These are phyloP conservation scores for Leishmania tarentolae DNA, from an alignment of 208 protist genomes.

Conservation along the genomic window DNA sequence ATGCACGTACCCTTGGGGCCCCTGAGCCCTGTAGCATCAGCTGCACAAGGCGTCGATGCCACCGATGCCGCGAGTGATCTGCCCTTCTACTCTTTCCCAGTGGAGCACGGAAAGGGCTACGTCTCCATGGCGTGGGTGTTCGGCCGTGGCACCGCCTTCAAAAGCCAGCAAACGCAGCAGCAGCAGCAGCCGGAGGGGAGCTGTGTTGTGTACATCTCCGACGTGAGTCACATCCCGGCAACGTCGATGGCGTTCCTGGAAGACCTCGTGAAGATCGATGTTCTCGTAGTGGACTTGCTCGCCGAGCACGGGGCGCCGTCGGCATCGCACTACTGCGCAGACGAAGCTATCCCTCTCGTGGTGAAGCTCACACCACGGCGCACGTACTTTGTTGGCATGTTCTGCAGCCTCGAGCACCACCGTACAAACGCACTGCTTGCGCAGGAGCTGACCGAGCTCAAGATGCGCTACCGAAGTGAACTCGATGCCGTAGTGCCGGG, in stretches of 20 bases:
- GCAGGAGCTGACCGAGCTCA: conserved; percentile 42
- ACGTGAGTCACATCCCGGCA: conserved; percentile 59
- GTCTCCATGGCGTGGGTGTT: conserved; percentile 87
- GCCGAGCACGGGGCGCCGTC: conserved; percentile 47
- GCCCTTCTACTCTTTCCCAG: conserved; percentile 70
- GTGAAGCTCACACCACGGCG: conserved; percentile 40
- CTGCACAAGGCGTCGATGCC: not conserved
- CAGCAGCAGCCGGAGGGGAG: conserved; percentile 17
- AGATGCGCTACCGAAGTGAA: conserved; percentile 18
- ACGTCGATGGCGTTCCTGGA: conserved; percentile 64
- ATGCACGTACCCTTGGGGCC: conserved; percentile 50
- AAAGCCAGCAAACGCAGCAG: conserved; percentile 28
- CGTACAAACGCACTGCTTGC: conserved; percentile 41
- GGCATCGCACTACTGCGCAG: conserved; percentile 75
- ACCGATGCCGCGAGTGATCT: conserved; percentile 23
- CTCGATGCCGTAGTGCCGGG: not conserved
- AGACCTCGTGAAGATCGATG: conserved; percentile 81
- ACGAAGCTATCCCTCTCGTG: conserved; percentile 68
- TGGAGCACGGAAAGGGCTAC: conserved; percentile 79
- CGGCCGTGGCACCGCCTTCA: conserved; percentile 66
- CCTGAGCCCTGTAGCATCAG: not conserved
- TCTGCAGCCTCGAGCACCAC: conserved; percentile 77
- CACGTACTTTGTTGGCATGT: conserved; percentile 85
- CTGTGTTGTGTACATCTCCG: conserved; percentile 87
- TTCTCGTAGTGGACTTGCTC: conserved; percentile 80